Evolutionary conservation across 768 basidiomycete genomes (phyloP), one percentile per base, ranked within the genome.

Genomic region (Suillus occidentalis): DNA sequence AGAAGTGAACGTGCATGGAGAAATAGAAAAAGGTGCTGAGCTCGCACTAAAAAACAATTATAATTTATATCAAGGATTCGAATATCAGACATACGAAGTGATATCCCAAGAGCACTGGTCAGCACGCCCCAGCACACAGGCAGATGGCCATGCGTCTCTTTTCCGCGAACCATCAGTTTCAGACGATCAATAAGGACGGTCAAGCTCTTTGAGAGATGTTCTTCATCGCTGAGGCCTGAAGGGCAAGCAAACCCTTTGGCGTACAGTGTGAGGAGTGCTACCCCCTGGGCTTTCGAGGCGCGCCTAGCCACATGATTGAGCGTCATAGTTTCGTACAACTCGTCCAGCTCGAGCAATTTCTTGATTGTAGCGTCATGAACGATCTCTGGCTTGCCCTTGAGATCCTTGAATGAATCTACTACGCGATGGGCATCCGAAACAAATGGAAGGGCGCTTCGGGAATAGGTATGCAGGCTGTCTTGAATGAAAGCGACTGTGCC

Each of bases 81-180:
- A 36, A 49, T 7, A 12, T 63, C 42, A 66, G 73, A 61, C 72
- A 10, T 70, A 95, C 96, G 89, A 67, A 90, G 75, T 12, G 87
- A 83, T 43, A 95, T 76, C 8, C 87, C 89, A 16, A 98, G 83
- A 1, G 89, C 88, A 25, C 87, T 89, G 2, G 91, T 91, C 61
- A 99, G 77, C 1, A 92, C 82, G 3, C 92, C 97, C 91, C 95
- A 99, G 75, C 94, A 97, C 18, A 94, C 79, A 0, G 95, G 93
- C 50, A 97, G 82, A 78, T 99, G 97, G 0, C 95, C 97, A 34
- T 81, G 83, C 0, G 84, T 82, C 40, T 85, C 84, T 59, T 88
- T 91, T 37, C 78, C 79, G 63, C 94, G 83, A 3, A 92, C 83
- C 53, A 78, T 77, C 47, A 86, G 76, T 78, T 96, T 97, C 72